phyloP scores from a whole-genome alignment of 768 basidiomycete genomes.

The Hemileccinum rubropunctum region DNA sequence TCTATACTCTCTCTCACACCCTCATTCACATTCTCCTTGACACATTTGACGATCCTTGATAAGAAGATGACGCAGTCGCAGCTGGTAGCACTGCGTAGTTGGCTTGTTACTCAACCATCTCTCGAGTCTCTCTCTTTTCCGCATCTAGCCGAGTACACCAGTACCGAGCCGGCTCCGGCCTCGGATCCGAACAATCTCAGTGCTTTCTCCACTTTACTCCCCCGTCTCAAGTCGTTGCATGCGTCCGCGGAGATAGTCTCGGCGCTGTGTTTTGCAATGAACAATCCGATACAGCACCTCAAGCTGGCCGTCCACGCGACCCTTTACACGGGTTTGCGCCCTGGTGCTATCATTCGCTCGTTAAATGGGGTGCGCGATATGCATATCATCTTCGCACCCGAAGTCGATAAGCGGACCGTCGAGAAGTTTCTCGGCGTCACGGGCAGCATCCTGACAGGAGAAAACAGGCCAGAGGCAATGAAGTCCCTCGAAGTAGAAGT shows the following conservation, averaged over 20 bases:
- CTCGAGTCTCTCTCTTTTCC: conserved; percentile 30
- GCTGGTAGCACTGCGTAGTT: conserved; percentile 17
- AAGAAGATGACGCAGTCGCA: conserved; percentile 22
- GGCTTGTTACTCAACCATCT: conserved; percentile 23
- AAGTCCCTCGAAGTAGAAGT: conserved; percentile 29
- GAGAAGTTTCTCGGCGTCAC: conserved; percentile 30
- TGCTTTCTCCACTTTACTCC: conserved; percentile 14
- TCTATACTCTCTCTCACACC: conserved; percentile 19
- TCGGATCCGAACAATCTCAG: neutral
- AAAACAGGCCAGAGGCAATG: conserved; percentile 10
- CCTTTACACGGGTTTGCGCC: conserved; percentile 29
- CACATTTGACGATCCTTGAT: conserved; percentile 30
- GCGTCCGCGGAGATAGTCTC: conserved; percentile 26
- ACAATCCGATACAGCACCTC: conserved; percentile 18
- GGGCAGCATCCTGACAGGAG: conserved; percentile 20
- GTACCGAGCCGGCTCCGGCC: neutral
- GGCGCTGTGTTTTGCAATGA: conserved; percentile 16
- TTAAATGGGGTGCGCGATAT: conserved; percentile 28
- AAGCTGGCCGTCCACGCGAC: conserved; percentile 27
- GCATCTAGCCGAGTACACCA: conserved; percentile 17
- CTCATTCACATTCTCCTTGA: conserved; percentile 21
- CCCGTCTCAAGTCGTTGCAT: conserved; percentile 24
- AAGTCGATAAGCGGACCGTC: conserved; percentile 32
- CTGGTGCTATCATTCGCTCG: conserved; percentile 25
- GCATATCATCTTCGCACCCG: conserved; percentile 29